phyloP scores from a whole-genome alignment of 164 flowering plant species.

The Taxillus chinensis region DNA sequence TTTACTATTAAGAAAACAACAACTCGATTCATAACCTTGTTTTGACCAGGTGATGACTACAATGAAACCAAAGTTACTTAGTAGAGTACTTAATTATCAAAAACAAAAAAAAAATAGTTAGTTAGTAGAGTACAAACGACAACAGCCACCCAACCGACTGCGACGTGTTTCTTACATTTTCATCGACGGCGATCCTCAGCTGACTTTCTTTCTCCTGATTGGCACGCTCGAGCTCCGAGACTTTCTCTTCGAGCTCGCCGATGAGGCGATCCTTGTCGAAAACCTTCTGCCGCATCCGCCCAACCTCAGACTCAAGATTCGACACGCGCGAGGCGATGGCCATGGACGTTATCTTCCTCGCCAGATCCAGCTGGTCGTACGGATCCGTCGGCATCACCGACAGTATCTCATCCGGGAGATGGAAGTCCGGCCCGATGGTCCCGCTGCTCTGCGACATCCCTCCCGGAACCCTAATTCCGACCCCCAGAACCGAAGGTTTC shows the following conservation, averaged over 20 bases:
- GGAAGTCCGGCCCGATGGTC: background rate
- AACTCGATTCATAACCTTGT: background rate
- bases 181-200: conserved; percentile 28
- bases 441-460: conserved; percentile 7
- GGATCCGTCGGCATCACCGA: conserved; percentile 6
- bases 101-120: no score
- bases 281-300: conserved; percentile 2
- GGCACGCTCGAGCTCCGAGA: background rate
- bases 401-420: background rate
- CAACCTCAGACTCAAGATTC: background rate
- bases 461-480: background rate
- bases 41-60: no score
- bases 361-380: conserved; percentile 4
- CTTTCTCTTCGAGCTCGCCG: background rate
- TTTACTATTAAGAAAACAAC: conserved; percentile 1
- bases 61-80: no score
- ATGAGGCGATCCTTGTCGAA: background rate
- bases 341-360: conserved; percentile 4
- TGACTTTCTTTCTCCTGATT: conserved; percentile 1
- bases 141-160: background rate
- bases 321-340: conserved; percentile 3
- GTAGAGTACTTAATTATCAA: no score
- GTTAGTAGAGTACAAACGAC: no score
- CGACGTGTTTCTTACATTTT: conserved; percentile 42
- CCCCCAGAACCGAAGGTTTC: background rate